A percentile compares a stretch with the other conserved stretches of the same genome.
Evolutionary conservation across 1,139 yeast species (phyloP).

Genomic region (Taphrina deformans): DNA sequence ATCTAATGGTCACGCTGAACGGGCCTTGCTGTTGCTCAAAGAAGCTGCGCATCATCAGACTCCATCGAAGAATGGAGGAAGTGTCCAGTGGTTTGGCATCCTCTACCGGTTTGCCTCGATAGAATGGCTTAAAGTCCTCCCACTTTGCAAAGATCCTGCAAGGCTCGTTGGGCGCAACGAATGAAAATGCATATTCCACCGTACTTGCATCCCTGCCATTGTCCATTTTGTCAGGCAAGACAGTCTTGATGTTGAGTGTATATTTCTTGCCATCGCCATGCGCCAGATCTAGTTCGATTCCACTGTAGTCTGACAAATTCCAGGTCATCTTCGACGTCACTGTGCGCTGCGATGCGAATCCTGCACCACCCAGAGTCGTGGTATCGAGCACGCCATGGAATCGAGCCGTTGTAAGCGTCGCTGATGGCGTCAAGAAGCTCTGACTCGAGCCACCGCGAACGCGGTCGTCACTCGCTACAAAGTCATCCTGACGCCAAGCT

Average conservation of each 20-base stretch:
- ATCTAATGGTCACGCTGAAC: constrained; percentile 12
- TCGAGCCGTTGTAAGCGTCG: constrained; percentile 12
- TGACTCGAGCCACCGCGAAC: constrained; percentile 33
- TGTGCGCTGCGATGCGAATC: constrained; percentile 34
- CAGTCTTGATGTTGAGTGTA: constrained; percentile 28
- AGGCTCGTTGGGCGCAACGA: constrained; percentile 11
- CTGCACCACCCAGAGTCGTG: constrained; percentile 35
- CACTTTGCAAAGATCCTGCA: constrained; percentile 13
- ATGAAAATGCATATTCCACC: constrained; percentile 17
- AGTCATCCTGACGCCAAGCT: constrained; percentile 32
- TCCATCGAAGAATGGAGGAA: constrained; percentile 23
- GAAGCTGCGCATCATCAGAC: constrained; percentile 34
- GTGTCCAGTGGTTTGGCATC: constrained; percentile 28
- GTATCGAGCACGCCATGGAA: constrained; percentile 35
- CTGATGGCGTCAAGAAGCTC: constrained; percentile 8
- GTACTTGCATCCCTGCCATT: constrained; percentile 21
- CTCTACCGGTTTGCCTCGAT: constrained; percentile 29
- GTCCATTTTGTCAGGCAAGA: constrained; percentile 6
- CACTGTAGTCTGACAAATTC: constrained; percentile 28
- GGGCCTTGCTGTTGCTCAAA: constrained; percentile 31
- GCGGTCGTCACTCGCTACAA: constrained; percentile 30
- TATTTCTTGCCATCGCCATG: constrained; percentile 26
- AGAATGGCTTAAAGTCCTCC: constrained; percentile 28
- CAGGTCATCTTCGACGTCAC: constrained; percentile 11
- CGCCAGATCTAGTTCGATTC: constrained; percentile 26